Conservation (phyloP, 352 stramenopile species). For the Blastocystis sp. region DNA sequence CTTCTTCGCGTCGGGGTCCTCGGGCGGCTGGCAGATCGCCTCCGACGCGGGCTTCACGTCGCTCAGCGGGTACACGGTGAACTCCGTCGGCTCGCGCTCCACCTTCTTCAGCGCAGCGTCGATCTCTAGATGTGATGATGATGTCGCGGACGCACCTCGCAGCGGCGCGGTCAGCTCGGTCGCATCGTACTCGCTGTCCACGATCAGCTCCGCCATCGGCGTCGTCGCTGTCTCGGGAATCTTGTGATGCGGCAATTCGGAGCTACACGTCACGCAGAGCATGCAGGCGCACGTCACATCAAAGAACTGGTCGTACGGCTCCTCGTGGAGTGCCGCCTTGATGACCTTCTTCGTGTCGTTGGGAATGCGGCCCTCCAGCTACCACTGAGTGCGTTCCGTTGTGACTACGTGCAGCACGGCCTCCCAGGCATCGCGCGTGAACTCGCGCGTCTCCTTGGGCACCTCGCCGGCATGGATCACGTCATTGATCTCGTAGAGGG, state of each 20-base stretch:
- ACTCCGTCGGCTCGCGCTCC: background rate
- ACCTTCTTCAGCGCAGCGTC: background rate
- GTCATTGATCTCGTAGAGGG: conserved; percentile 35
- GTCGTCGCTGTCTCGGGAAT: conserved; percentile 37
- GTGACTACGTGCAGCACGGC: conserved; percentile 19
- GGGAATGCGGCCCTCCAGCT: conserved; percentile 42
- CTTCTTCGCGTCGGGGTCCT: conserved; percentile 70
- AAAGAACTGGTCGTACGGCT: conserved; percentile 53
- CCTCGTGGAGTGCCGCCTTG: background rate
- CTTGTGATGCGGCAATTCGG: conserved; percentile 17
- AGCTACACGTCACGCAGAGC: background rate
- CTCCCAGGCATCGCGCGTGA: conserved; percentile 25
- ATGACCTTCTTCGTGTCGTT: conserved; percentile 13
- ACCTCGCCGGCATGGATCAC: conserved; percentile 1
- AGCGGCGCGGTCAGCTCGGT: background rate
- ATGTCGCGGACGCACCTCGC: background rate
- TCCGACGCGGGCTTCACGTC: background rate
- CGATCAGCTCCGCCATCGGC: conserved; percentile 52
- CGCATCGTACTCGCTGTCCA: conserved; percentile 25
- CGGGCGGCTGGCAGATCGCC: background rate
- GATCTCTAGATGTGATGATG: background rate
- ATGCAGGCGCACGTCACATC: conserved; percentile 1
- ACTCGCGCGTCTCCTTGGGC: background rate
- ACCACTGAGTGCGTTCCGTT: background rate
- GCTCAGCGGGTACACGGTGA: background rate